phyloP scores from a whole-genome alignment of 768 basidiomycete species.

The Leccinum boreale region DNA sequence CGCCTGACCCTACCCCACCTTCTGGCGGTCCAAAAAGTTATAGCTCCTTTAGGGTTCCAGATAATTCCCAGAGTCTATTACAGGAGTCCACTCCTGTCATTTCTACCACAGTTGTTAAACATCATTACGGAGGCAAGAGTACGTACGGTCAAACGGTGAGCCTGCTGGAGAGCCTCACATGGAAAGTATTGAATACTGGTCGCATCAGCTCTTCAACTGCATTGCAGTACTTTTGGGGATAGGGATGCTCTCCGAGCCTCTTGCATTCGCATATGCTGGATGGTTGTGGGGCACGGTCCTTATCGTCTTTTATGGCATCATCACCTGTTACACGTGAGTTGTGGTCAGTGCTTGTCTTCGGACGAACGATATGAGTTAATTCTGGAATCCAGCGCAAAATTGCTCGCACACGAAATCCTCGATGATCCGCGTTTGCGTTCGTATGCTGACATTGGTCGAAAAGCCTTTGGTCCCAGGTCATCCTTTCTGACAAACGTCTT shows the following conservation, averaged over 20 bases:
- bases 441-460: conserved; percentile 86
- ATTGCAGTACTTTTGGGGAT: conserved; percentile 85
- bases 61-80: neutral
- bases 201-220: conserved; percentile 75
- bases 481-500: conserved; percentile 62
- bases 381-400: conserved; percentile 64
- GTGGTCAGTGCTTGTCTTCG: neutral
- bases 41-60: neutral
- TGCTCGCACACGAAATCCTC: conserved; percentile 74
- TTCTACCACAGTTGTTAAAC: neutral
- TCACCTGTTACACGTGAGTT: conserved; percentile 88
- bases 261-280: conserved; percentile 90
- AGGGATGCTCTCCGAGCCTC: conserved; percentile 84
- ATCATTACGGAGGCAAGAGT: conserved; percentile 51
- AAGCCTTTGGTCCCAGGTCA: conserved; percentile 79
- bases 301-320: conserved; percentile 69
- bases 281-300: conserved; percentile 79
- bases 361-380: conserved; percentile 2
- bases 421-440: conserved; percentile 68
- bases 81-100: conserved; percentile 4
- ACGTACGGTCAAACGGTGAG: conserved; percentile 73
- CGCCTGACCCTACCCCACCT: conserved; percentile 1
- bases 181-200: conserved; percentile 1
- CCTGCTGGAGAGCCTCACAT: neutral
- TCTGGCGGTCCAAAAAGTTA: neutral